phyloP scores from a whole-genome alignment of 805 yeast species.

The Saturnispora galanensis region DNA sequence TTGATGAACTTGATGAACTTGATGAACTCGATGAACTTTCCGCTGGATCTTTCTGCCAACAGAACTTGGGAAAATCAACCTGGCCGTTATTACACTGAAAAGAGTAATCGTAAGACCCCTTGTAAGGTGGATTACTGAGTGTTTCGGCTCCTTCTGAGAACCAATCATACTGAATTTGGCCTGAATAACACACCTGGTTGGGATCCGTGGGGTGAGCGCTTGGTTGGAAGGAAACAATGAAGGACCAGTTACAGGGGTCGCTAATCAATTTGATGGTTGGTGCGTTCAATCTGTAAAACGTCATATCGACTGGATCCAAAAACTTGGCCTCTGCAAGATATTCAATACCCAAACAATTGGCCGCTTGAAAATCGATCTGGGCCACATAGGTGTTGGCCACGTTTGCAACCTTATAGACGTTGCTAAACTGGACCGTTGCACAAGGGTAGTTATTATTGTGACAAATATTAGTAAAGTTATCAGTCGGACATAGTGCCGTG shows the following conservation, averaged over 20 bases:
- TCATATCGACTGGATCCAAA: not conserved
- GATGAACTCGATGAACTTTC: not conserved
- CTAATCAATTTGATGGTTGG: conserved; percentile 10
- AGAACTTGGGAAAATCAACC: conserved; percentile 17
- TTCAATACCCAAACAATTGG: not conserved
- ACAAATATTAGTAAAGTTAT: conserved; percentile 3
- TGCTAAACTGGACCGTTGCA: conserved; percentile 5
- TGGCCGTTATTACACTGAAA: conserved; percentile 18
- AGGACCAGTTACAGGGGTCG: conserved; percentile 19
- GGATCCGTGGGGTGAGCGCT: conserved; percentile 10
- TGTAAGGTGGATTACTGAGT: conserved; percentile 3
- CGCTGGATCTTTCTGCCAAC: conserved; percentile 13
- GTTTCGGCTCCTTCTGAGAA: conserved; percentile 9
- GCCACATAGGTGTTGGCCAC: conserved; percentile 1
- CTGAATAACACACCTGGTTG: conserved; percentile 14
- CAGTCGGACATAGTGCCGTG: conserved; percentile 2
- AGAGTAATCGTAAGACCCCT: conserved; percentile 14
- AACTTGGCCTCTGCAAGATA: conserved; percentile 12
- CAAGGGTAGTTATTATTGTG: conserved; percentile 8
- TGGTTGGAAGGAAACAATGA: conserved; percentile 16
- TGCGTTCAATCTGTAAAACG: conserved; percentile 11
- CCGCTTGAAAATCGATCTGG: conserved; percentile 8
- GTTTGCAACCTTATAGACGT: not conserved
- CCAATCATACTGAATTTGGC: conserved; percentile 24
- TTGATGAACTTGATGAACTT: not conserved